A percentile compares a stretch with the other conserved stretches of the same genome.
phyloP scores from a whole-genome alignment of 352 stramenopile species.

The Phytopythium boreale region DNA sequence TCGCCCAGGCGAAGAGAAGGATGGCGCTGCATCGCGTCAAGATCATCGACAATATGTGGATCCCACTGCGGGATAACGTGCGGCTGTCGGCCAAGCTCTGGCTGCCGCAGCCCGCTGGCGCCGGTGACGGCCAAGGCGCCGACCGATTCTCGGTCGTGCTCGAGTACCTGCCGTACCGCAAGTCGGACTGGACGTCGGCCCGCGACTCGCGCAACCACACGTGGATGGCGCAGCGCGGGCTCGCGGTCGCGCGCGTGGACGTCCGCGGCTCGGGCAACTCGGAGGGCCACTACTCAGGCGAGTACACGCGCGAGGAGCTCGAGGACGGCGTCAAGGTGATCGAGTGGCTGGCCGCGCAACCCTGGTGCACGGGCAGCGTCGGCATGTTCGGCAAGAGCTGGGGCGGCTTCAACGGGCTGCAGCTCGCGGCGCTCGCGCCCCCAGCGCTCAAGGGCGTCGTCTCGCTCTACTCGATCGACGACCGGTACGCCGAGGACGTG shows the following conservation, averaged over 20 bases:
- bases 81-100: slow-evolving; percentile 35
- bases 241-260: slow-evolving; percentile 47
- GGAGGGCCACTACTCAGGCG: slow-evolving; percentile 33
- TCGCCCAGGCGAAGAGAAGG: neutral
- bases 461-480: slow-evolving; percentile 55
- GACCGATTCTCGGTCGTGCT: slow-evolving; percentile 34
- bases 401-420: slow-evolving; percentile 49
- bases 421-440: slow-evolving; percentile 36
- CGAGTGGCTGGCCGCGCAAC: slow-evolving; percentile 37
- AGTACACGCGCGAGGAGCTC: slow-evolving; percentile 46
- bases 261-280: slow-evolving; percentile 48
- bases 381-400: slow-evolving; percentile 54
- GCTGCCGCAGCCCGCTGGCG: slow-evolving; percentile 18
- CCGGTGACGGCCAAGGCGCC: too few relatives aligned
- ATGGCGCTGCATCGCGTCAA: slow-evolving; percentile 16
- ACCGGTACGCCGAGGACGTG: slow-evolving; percentile 49
- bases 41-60: slow-evolving; percentile 40
- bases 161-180: slow-evolving; percentile 56
- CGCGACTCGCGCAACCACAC: slow-evolving; percentile 40
- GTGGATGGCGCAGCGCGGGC: slow-evolving; percentile 41
- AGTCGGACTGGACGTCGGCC: slow-evolving; percentile 43
- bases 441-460: slow-evolving; percentile 38
- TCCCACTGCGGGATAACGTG: slow-evolving; percentile 20
- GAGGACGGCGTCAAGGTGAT: slow-evolving; percentile 43
- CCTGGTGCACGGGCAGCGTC: slow-evolving; percentile 39